These are phyloP conservation scores for Blastobotrys muscicola DNA, from an alignment of 805 yeast species.

Conservation along the genomic window DNA sequence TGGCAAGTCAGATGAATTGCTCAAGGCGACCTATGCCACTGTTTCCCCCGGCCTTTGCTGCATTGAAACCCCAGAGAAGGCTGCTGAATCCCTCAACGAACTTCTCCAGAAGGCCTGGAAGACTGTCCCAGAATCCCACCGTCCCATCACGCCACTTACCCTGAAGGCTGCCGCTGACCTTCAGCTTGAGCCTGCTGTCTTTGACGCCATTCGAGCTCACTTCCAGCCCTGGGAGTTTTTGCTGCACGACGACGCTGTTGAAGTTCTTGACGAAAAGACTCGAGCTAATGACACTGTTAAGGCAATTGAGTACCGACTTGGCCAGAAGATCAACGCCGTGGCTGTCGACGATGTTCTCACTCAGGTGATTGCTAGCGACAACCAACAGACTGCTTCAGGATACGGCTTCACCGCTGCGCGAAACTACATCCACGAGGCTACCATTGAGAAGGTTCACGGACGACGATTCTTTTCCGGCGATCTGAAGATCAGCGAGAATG, in stretches of 20 bases:
- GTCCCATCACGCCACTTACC: slow-evolving; percentile 81
- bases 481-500: slow-evolving; percentile 20
- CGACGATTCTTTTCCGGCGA: slow-evolving; percentile 33
- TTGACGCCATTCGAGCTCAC: slow-evolving; percentile 68
- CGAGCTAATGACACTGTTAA: no score
- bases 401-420: slow-evolving; percentile 95
- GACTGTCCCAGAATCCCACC: slow-evolving; percentile 60
- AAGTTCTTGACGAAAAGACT: slow-evolving; percentile 81
- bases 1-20: slow-evolving; percentile 65
- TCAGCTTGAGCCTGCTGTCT: slow-evolving; percentile 61
- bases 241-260: slow-evolving; percentile 76
- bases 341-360: slow-evolving; percentile 81
- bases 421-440: slow-evolving; percentile 59
- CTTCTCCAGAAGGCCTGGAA: slow-evolving; percentile 65
- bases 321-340: no score
- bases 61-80: slow-evolving; percentile 67
- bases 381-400: slow-evolving; percentile 91
- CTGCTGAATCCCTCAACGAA: slow-evolving; percentile 79
- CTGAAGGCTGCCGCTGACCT: slow-evolving; percentile 98
- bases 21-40: slow-evolving; percentile 76
- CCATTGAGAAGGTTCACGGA: slow-evolving; percentile 37
- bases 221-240: slow-evolving; percentile 83
- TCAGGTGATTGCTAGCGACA: slow-evolving; percentile 97
- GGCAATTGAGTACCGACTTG: no score
- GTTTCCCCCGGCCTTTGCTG: slow-evolving; percentile 83